Percentiles rank a stretch among this genome's conserved stretches.
phyloP scores from a whole-genome alignment of 352 stramenopile species.

The Pythium diclinum region DNA sequence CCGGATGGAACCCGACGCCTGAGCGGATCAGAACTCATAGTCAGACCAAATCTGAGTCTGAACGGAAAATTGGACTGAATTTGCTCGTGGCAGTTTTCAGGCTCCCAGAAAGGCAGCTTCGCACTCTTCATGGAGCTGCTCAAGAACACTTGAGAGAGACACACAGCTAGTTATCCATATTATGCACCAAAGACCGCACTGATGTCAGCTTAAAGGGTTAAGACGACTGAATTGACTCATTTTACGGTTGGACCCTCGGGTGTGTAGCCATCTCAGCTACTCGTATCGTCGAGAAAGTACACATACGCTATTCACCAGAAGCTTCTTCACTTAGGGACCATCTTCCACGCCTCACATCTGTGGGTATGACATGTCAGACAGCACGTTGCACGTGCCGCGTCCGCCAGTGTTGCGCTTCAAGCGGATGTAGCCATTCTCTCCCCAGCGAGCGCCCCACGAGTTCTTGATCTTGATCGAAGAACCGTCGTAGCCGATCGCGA shows the following conservation, averaged over 20 bases:
- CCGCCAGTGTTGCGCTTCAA: constrained; percentile 58
- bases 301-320: background rate
- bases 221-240: background rate
- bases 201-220: too few relatives aligned
- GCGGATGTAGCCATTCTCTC: constrained; percentile 62
- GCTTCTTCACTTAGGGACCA: background rate
- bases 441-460: constrained; percentile 34
- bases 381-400: background rate
- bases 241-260: background rate
- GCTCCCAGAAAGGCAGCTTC: too few relatives aligned
- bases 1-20: background rate
- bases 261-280: background rate
- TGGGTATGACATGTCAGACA: background rate
- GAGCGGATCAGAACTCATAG: constrained; percentile 1
- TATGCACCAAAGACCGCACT: too few relatives aligned
- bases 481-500: constrained; percentile 29
- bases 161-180: too few relatives aligned
- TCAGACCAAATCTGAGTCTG: background rate
- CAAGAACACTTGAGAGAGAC: too few relatives aligned
- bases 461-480: constrained; percentile 31
- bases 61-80: background rate
- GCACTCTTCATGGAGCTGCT: too few relatives aligned
- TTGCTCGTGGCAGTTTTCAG: too few relatives aligned
- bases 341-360: background rate
- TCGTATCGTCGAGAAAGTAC: background rate